Evolutionary conservation across 176 grass and related monocot genomes (phyloP), one percentile per base, ranked within the genome.

Genomic region (Oryza glaberrima): DNA sequence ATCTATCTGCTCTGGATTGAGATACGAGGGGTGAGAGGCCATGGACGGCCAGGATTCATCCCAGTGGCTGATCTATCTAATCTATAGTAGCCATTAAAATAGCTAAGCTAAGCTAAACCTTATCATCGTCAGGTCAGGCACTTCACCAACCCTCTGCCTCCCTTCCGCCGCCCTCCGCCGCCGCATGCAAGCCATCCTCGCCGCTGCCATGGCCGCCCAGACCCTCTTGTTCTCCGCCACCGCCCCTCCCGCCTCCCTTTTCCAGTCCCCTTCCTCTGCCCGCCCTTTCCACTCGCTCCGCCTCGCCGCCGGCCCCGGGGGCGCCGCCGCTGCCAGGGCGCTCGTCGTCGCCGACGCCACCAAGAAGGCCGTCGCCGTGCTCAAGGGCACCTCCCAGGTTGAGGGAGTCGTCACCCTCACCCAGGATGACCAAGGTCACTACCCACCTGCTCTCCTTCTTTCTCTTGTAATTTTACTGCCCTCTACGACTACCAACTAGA

Each of bases 331-430:
- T 15, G 34, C 85, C 54, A 86, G 86, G 83, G 36, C 58, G 45
- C 85, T 44, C 61, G 86, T 76, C 73, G 56, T 92, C 56, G 91
- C 81, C 48, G 96, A 92, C 75, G 87, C 91, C 41, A 23, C 86
- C 69, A 98, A 96, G 88, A 99, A 94, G 86, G 93, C 89, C 66
- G 91, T 99, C 34, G 96, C 91, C 32, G 90, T 96, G 22, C 91
- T 96, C 75, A 96, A 96, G 93, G 96, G 93, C 16, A 86, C 74
- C 17, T 94, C 96, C 73, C 4, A 78, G 86, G 93, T 96, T 23
- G 91, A 99, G 78, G 96, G 93, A 25, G 88, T 96, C 44, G 91
- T 99, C 88, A 92, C 91, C 15, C 93, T 99, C 34, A 69, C 77
- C 38, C 96, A 99, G 85, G 93, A 96, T 11, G 90, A 94, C 11